These are phyloP conservation scores for Saxophila tyrrhenica DNA, from an alignment of 495 filamentous ascomycete species.

Conservation along the genomic window DNA sequence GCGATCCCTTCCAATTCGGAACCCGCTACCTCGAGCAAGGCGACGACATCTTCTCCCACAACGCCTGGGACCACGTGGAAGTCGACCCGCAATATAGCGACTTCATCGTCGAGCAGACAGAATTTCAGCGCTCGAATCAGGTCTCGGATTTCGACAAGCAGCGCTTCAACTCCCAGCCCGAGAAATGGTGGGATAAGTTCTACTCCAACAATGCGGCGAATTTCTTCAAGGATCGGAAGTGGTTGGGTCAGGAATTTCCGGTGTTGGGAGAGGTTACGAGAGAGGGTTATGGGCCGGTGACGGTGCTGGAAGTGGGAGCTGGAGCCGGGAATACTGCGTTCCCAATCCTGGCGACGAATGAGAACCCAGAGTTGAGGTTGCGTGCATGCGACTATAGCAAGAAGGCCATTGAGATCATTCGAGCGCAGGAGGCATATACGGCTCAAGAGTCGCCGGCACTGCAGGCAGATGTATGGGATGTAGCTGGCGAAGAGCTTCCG, in stretches of 20 bases:
- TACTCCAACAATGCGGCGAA: constrained; percentile 90
- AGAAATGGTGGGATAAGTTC: constrained; percentile 93
- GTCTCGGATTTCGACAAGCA: constrained; percentile 79
- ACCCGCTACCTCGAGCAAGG: constrained; percentile 69
- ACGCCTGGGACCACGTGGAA: constrained; percentile 96
- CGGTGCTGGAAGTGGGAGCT: constrained; percentile 81
- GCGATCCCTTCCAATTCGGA: constrained; percentile 89
- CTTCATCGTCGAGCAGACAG: constrained; percentile 70
- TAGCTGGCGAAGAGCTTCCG: constrained; percentile 50
- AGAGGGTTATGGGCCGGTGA: constrained; percentile 46
- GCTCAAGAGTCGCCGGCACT: constrained; percentile 45
- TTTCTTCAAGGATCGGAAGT: constrained; percentile 98
- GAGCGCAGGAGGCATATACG: constrained; percentile 54
- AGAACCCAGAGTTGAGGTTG: constrained; percentile 64
- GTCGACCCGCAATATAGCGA: constrained; percentile 72
- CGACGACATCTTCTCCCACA: constrained; percentile 87
- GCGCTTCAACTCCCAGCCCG: constrained; percentile 77
- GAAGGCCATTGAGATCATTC: constrained; percentile 82
- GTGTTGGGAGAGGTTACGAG: constrained; percentile 59
- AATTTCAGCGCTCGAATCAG: constrained; percentile 66
- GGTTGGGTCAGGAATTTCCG: constrained; percentile 91
- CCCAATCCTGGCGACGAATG: constrained; percentile 68
- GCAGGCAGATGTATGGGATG: constrained; percentile 87
- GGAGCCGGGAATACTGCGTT: constrained; percentile 96
- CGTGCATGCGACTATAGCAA: constrained; percentile 92